Evolutionary conservation across 2,329 filamentous ascomycete species (phyloP).

Genomic region (Microascus cirrosus): DNA sequence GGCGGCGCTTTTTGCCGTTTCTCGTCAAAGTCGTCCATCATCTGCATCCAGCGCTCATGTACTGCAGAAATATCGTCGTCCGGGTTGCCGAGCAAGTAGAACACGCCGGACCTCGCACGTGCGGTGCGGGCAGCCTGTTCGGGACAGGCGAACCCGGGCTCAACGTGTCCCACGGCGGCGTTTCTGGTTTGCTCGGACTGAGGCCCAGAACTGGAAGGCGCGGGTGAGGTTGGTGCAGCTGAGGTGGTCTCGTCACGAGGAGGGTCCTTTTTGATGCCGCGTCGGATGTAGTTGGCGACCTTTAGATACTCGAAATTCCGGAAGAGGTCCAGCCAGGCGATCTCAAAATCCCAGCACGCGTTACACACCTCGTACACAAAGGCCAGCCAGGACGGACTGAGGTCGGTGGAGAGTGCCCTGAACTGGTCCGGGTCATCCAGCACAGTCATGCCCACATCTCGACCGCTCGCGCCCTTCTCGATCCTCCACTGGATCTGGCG

Average conservation of each 20-base stretch:
- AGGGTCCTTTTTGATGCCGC: too few species aligned
- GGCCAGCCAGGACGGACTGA: constrained; percentile 18
- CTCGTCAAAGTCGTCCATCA: constrained; percentile 24
- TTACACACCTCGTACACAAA: constrained; percentile 37
- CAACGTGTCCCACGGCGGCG: not conserved
- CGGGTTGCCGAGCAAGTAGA: constrained; percentile 21
- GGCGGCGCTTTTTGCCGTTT: constrained; percentile 14
- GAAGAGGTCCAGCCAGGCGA: constrained; percentile 39
- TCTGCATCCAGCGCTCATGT: constrained; percentile 21
- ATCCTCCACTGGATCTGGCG: not conserved
- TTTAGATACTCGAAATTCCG: constrained; percentile 16
- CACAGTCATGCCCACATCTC: constrained; percentile 4
- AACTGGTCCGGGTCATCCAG: constrained; percentile 3
- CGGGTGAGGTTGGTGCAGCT: not conserved
- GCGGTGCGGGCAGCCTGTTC: not conserved
- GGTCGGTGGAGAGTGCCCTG: constrained; percentile 8
- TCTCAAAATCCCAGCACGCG: constrained; percentile 42
- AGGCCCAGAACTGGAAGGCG: not conserved
- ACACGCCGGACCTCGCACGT: not conserved
- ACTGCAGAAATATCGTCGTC: constrained; percentile 16
- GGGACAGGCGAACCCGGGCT: not conserved
- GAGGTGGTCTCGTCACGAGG: not conserved
- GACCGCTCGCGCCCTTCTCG: not conserved
- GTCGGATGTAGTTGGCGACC: not conserved
- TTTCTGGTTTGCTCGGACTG: not conserved